These are phyloP conservation scores for Skeletonema grethae DNA, from an alignment of 108 stramenopile species.

Conservation along the genomic window DNA sequence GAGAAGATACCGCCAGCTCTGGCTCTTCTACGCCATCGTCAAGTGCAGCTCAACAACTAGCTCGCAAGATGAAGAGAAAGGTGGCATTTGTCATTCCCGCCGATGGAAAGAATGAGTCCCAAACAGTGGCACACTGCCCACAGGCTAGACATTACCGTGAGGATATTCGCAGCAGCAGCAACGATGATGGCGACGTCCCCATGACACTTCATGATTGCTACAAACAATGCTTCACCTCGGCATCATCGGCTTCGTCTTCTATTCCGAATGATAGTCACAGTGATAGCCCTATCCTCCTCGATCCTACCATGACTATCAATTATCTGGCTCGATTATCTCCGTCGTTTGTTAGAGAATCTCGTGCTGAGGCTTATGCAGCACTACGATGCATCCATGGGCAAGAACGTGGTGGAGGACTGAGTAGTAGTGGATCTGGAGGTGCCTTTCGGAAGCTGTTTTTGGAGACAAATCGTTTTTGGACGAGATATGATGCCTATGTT, in stretches of 20 bases:
- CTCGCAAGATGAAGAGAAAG: conserved; percentile 24
- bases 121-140: conserved; percentile 55
- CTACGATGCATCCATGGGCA: conserved; percentile 32
- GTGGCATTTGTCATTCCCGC: conserved; percentile 71
- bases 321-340: conserved; percentile 79
- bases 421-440: conserved; percentile 15
- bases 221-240: conserved; percentile 39
- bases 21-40: not conserved
- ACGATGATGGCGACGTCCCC: conserved; percentile 29
- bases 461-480: conserved; percentile 72
- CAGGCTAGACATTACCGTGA: conserved; percentile 57
- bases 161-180: conserved; percentile 21
- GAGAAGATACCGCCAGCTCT: conserved; percentile 33
- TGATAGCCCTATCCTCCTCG: conserved; percentile 71
- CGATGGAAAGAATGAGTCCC: conserved; percentile 49
- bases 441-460: conserved; percentile 71
- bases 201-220: conserved; percentile 67
- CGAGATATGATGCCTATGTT: conserved; percentile 75
- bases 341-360: conserved; percentile 61
- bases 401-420: conserved; percentile 14
- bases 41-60: conserved; percentile 10
- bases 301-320: conserved; percentile 83
- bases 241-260: conserved; percentile 13
- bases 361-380: conserved; percentile 58
- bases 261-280: conserved; percentile 15